phyloP scores from a whole-genome alignment of 306 rosid species.

The Pyrus betulifolia region DNA sequence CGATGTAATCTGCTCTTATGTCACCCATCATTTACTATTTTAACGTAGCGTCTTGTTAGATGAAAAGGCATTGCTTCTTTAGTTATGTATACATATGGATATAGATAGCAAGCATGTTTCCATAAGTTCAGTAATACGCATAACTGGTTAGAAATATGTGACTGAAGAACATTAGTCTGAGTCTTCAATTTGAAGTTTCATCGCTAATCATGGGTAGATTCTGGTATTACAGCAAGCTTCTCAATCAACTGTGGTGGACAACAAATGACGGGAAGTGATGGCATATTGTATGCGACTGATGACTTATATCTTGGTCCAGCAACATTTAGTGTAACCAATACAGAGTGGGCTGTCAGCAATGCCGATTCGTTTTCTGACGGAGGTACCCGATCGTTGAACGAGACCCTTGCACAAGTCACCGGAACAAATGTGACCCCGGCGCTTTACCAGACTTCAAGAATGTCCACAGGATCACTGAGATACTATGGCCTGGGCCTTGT shows the following conservation, averaged over 20 bases:
- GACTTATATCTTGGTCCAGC: conserved; percentile 4
- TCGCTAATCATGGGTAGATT: not conserved
- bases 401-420: not conserved
- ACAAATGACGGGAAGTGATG: not conserved
- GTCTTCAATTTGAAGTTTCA: not conserved
- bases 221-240: not conserved
- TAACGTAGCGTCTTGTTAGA: not conserved
- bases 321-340: not conserved
- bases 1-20: conserved; percentile 4
- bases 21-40: not conserved
- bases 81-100: too few relatives aligned
- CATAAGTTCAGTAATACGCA: not conserved
- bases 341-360: conserved; percentile 18
- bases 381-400: not conserved
- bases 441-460: conserved; percentile 17
- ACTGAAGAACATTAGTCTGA: not conserved
- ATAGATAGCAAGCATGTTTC: too few relatives aligned
- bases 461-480: conserved; percentile 19
- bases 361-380: not conserved
- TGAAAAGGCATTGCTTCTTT: not conserved
- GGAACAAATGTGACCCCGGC: not conserved
- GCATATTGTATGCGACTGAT: conserved; percentile 7
- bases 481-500: conserved; percentile 46
- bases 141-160: not conserved
- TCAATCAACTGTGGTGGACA: conserved; percentile 20